Evolutionary conservation across 768 basidiomycete genomes (phyloP), one percentile per base, ranked within the genome.

Genomic region (Postia placenta): DNA sequence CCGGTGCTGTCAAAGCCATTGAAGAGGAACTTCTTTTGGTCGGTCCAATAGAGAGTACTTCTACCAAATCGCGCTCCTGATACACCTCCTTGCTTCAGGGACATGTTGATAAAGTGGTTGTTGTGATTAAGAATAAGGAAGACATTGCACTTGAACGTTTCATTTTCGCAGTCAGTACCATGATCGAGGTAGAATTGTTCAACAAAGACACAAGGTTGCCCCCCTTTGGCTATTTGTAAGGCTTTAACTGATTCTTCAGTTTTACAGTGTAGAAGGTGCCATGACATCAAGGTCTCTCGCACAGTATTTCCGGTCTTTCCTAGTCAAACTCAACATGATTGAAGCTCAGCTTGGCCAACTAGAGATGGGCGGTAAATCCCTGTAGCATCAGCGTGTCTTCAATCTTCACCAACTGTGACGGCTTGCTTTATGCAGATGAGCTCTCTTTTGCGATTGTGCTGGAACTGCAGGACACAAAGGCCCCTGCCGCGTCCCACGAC

Each of bases 61-160:
- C n/a, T n/a, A n/a, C n/a, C n/a, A n/a, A n/a, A n/a, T n/a, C n/a
- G n/a, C n/a, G n/a, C n/a, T n/a, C n/a, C n/a, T n/a, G n/a, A n/a
- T n/a, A n/a, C n/a, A n/a, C n/a, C n/a, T n/a, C n/a, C n/a, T n/a
- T 17, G 11, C 36, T 14, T n/a, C 49, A 93, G 90, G 90, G 91
- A 11, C 80, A 78, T 53, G 75, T 93, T 1, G 80, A 87, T 48
- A 85, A 89, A 55, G 80, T 93, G 6, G 77, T 90, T 2, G 69
- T 97, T 5, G 85, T 93, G 26, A 83, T 97, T 64, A 93, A 92
- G 59, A 80, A 87, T 61, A 81, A 80, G 54, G 77, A 87, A 9
- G 83, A 92, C 52, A 71, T 83, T 20, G 76, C 91, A 14, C 68
- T 96, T n/a, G 94, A 98, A 63, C 79, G 93, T 2, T 96, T 88